These are phyloP conservation scores for Ophiosphaerella narmari DNA, from an alignment of 2,329 filamentous ascomycete genomes.

Conservation along the genomic window DNA sequence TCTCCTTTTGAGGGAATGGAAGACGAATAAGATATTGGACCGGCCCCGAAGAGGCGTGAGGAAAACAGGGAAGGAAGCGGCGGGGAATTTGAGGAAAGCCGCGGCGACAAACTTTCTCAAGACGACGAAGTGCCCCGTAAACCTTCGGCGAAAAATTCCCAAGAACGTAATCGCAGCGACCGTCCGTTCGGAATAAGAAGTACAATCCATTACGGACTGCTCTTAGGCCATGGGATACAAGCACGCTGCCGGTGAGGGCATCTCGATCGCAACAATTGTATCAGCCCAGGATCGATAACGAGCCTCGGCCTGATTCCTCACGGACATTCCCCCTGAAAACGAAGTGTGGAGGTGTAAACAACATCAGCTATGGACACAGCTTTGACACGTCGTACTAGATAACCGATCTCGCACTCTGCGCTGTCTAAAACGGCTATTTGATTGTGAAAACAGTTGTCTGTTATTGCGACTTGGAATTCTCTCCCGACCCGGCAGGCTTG, in stretches of 20 bases:
- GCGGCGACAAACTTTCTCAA: too few relatives aligned
- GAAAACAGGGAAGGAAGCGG: too few relatives aligned
- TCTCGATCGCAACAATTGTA: neutral
- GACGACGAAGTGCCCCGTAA: neutral
- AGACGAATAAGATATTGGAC: too few relatives aligned
- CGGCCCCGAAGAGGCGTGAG: too few relatives aligned
- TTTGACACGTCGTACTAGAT: slow-evolving; percentile 6
- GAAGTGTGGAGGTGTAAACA: slow-evolving; percentile 1
- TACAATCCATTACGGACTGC: neutral
- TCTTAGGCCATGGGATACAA: neutral
- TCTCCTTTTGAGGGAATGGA: too few relatives aligned
- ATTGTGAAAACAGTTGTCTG: slow-evolving; percentile 14
- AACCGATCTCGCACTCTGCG: slow-evolving; percentile 11
- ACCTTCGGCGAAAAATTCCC: neutral
- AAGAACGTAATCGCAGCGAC: too few relatives aligned
- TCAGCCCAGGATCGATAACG: neutral
- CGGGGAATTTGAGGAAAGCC: too few relatives aligned
- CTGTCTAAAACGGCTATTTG: slow-evolving; percentile 7
- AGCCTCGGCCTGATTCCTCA: slow-evolving; percentile 2
- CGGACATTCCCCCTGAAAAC: slow-evolving; percentile 1
- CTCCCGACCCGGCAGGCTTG: slow-evolving; percentile 6
- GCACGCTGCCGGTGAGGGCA: neutral
- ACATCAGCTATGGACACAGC: slow-evolving; percentile 5
- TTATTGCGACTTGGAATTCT: slow-evolving; percentile 7
- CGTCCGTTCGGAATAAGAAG: neutral